A percentile compares a stretch with the other conserved stretches of the same genome.
Evolutionary conservation across 257 asterid species (phyloP).

Genomic region (Scutellaria baicalensis): DNA sequence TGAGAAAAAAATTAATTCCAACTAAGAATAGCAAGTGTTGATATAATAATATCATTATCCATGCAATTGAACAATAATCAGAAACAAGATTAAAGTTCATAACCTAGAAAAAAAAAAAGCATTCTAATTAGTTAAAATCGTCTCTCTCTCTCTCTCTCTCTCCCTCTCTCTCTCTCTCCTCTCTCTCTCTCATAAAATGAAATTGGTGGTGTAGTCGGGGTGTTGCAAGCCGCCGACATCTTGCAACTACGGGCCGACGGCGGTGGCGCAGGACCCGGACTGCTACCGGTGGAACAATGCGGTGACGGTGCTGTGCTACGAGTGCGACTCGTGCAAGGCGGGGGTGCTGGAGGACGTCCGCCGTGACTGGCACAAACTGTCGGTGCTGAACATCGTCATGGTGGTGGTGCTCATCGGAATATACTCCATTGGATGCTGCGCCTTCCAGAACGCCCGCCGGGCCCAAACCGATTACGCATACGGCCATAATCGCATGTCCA

Average conservation of each 20-base stretch:
- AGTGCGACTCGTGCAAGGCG: conserved; percentile 92
- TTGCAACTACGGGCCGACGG: conserved; percentile 60
- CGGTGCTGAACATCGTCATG: conserved; percentile 79
- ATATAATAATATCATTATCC: no score
- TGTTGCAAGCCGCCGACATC: conserved; percentile 97
- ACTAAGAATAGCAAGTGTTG: no score
- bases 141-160: no score
- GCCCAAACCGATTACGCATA: conserved; percentile 55
- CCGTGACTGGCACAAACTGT: conserved; percentile 80
- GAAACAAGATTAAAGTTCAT: no score
- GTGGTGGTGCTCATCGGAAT: conserved; percentile 69
- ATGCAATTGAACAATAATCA: no score
- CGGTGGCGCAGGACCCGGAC: conserved; percentile 56
- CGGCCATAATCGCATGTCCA: conserved; percentile 74
- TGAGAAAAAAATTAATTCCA: no score
- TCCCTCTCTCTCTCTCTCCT: no score
- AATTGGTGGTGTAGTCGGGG: conserved; percentile 55
- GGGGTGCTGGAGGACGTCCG: conserved; percentile 79
- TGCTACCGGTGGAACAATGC: conserved; percentile 87
- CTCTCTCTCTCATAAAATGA: no score
- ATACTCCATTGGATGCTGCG: conserved; percentile 90
- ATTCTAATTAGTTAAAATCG: no score
- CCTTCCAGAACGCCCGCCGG: conserved; percentile 69
- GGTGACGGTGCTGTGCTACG: conserved; percentile 66
- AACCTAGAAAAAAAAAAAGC: no score